These are phyloP conservation scores for Mucor ambiguus DNA, from an alignment of 371 early-diverging fungal species.

Conservation along the genomic window DNA sequence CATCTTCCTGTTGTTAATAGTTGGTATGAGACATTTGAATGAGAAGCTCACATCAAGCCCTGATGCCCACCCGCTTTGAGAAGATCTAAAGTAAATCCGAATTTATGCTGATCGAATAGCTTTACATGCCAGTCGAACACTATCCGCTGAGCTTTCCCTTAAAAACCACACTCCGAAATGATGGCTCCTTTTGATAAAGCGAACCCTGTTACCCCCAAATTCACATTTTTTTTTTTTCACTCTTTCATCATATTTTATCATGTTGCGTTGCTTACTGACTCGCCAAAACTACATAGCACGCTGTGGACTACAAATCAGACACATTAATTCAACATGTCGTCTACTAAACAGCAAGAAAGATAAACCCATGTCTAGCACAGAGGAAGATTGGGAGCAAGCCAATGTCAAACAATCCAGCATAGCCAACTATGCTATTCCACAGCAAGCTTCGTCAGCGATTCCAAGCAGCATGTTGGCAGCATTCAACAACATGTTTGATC, in stretches of 20 bases:
- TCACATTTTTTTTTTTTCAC: neutral
- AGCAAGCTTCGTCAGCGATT: conserved; percentile 26
- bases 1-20: too few species aligned
- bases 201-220: neutral
- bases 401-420: conserved; percentile 22
- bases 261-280: conserved; percentile 3
- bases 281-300: neutral
- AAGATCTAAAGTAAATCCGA: too few species aligned
- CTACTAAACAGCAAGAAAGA: neutral
- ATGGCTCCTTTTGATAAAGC: neutral
- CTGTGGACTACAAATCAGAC: neutral
- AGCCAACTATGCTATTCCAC: conserved; percentile 25
- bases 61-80: too few species aligned
- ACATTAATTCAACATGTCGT: neutral
- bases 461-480: conserved; percentile 36
- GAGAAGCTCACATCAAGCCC: too few species aligned
- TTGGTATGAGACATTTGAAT: too few species aligned
- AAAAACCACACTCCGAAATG: neutral
- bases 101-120: too few species aligned
- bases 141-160: neutral
- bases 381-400: conserved; percentile 25
- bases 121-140: too few species aligned
- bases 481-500: conserved; percentile 60
- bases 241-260: neutral
- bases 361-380: neutral